phyloP scores from a whole-genome alignment of 2,329 filamentous ascomycete species.

The Cladophialophora exuberans region DNA sequence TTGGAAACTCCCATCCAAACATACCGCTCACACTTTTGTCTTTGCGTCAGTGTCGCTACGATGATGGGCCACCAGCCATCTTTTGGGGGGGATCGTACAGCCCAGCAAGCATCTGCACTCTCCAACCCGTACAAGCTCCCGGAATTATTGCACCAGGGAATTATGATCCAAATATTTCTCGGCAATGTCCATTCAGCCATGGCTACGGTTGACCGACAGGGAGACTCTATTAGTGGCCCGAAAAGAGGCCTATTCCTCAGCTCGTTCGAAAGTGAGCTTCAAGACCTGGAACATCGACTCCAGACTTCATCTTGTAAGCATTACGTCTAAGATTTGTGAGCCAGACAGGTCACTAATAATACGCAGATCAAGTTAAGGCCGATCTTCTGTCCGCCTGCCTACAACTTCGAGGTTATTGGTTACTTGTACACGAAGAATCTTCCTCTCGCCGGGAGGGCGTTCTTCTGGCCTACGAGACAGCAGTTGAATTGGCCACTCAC shows the following conservation, averaged over 20 bases:
- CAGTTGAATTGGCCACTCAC: background rate
- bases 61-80: conserved; percentile 7
- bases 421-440: background rate
- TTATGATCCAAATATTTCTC: conserved; percentile 4
- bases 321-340: background rate
- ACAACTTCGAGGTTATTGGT: background rate
- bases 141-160: background rate
- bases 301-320: background rate
- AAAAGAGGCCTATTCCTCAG: background rate
- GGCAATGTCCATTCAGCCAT: conserved; percentile 10
- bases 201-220: background rate
- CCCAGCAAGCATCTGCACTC: background rate
- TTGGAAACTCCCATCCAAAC: too few relatives aligned
- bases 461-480: background rate
- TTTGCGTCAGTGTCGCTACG: background rate
- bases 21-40: background rate
- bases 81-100: conserved; percentile 2
- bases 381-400: background rate
- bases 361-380: background rate
- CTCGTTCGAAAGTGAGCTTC: background rate
- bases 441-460: background rate
- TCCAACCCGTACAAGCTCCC: conserved; percentile 5
- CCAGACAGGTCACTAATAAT: background rate
- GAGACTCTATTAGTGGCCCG: background rate
- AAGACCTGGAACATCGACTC: background rate